phyloP scores from a whole-genome alignment of 352 stramenopile species.

The Phytophthora sp. region DNA sequence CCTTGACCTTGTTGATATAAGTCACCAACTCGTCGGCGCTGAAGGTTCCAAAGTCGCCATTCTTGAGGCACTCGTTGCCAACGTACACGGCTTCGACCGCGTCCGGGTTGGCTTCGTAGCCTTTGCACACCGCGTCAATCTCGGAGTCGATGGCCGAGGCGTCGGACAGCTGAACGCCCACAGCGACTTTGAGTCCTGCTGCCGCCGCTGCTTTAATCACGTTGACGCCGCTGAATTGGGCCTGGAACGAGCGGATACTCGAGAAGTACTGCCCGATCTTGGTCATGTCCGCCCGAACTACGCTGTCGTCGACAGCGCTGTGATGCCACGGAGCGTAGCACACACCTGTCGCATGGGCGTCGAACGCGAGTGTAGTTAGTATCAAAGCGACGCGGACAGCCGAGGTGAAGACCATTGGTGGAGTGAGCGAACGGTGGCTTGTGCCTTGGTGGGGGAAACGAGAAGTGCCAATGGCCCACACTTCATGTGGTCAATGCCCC shows the following conservation, averaged over 20 bases:
- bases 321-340: constrained; percentile 82
- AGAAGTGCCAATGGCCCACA: constrained; percentile 38
- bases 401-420: constrained; percentile 30
- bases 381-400: constrained; percentile 11
- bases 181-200: constrained; percentile 60
- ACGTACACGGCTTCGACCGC: constrained; percentile 69
- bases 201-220: constrained; percentile 46
- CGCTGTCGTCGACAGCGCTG: constrained; percentile 35
- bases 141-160: constrained; percentile 43
- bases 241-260: constrained; percentile 74
- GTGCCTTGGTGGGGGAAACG: constrained; percentile 18
- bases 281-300: constrained; percentile 46
- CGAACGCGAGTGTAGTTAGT: constrained; percentile 16
- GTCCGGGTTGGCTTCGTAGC: constrained; percentile 44
- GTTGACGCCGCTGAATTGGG: constrained; percentile 65
- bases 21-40: constrained; percentile 41
- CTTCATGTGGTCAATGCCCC: no score
- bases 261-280: constrained; percentile 59
- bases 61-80: constrained; percentile 75
- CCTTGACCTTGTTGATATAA: constrained; percentile 64
- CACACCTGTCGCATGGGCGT: constrained; percentile 39
- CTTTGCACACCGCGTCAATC: constrained; percentile 62
- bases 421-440: not conserved
- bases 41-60: constrained; percentile 50
- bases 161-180: constrained; percentile 70